These are phyloP conservation scores for Colletotrichum paranaense DNA, from an alignment of 2,329 filamentous ascomycete genomes.

Conservation along the genomic window DNA sequence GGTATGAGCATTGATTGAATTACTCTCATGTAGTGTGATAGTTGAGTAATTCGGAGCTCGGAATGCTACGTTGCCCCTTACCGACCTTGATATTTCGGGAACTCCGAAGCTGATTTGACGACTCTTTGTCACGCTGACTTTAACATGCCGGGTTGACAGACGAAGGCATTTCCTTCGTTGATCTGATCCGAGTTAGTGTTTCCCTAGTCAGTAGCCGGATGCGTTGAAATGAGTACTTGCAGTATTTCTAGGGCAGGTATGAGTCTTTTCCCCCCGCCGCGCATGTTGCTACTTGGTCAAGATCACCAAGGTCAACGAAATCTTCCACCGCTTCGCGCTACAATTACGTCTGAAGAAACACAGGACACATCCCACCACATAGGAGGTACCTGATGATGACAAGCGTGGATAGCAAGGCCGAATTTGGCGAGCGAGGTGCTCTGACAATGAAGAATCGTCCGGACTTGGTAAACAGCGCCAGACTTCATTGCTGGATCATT, in stretches of 20 bases:
- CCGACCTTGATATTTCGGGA: neutral
- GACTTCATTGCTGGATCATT: too few relatives aligned
- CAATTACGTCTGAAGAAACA: neutral
- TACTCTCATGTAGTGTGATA: neutral
- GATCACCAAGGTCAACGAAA: too few relatives aligned
- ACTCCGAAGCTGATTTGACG: neutral
- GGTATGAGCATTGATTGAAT: neutral
- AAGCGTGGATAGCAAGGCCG: neutral
- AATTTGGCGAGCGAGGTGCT: neutral
- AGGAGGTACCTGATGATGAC: neutral
- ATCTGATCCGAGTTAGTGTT: neutral
- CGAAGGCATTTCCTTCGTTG: neutral
- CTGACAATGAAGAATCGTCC: too few relatives aligned
- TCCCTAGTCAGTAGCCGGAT: neutral
- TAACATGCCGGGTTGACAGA: neutral
- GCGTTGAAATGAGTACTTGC: neutral
- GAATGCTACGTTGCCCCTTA: neutral
- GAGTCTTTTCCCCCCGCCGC: neutral
- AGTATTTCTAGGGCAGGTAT: neutral
- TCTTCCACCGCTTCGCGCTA: neutral
- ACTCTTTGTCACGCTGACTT: neutral
- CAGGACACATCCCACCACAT: neutral
- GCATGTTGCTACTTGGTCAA: too few relatives aligned
- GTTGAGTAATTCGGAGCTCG: neutral
- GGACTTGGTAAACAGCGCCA: too few relatives aligned